phyloP scores from a whole-genome alignment of 352 stramenopile genomes.

The Pythium dissimile region DNA sequence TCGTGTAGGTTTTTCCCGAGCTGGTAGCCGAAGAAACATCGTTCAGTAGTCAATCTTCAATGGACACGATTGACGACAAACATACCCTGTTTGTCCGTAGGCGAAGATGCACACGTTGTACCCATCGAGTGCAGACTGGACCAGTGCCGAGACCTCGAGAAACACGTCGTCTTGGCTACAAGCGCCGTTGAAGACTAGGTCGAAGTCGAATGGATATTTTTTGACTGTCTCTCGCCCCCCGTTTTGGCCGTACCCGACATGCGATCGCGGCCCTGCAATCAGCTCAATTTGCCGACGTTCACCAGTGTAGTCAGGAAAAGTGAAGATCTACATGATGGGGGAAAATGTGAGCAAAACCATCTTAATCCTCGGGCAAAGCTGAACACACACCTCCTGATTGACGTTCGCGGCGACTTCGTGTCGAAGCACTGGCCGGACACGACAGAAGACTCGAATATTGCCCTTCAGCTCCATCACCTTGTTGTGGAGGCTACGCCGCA shows the following conservation, averaged over 20 bases:
- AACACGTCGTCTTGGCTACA: constrained; percentile 96
- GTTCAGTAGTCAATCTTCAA: too few species aligned
- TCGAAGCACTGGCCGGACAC: constrained; percentile 86
- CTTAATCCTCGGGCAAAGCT: neutral
- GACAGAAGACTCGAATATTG: constrained; percentile 96
- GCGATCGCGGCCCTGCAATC: constrained; percentile 50
- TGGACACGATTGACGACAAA: too few species aligned
- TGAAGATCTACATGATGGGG: constrained; percentile 47
- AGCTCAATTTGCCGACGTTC: constrained; percentile 76
- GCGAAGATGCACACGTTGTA: constrained; percentile 97
- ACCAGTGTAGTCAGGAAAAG: constrained; percentile 64
- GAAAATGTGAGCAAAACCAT: neutral
- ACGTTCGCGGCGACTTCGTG: constrained; percentile 45
- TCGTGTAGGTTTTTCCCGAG: constrained; percentile 87
- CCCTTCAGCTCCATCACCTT: constrained; percentile 96
- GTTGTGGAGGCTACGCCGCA: constrained; percentile 82
- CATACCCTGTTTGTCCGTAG: constrained; percentile 81
- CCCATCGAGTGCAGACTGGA: constrained; percentile 94
- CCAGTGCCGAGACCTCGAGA: constrained; percentile 92
- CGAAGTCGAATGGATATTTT: constrained; percentile 95
- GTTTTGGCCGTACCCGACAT: constrained; percentile 74
- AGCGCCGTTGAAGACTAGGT: constrained; percentile 94
- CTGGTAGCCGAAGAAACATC: constrained; percentile 21
- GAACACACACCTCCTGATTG: constrained; percentile 41
- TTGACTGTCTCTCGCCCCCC: constrained; percentile 52